These are phyloP conservation scores for Aspergillus coremiiformis DNA, from an alignment of 495 filamentous ascomycete genomes.

Conservation along the genomic window DNA sequence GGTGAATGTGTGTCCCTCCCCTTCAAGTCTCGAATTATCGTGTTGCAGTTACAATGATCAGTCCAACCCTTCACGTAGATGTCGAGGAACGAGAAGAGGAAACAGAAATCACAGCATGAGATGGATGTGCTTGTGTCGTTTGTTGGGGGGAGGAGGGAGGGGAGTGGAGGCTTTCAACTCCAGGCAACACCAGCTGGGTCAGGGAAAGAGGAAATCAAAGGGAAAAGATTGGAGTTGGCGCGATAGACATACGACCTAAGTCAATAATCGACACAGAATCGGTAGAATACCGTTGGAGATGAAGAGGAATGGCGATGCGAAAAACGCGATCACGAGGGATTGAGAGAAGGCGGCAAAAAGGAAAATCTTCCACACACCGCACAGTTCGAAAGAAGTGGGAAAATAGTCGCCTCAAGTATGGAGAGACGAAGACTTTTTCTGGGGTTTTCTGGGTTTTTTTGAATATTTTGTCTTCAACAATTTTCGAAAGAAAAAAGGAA, in stretches of 20 bases:
- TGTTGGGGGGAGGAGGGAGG: no score
- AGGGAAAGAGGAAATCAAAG: conserved; percentile 5
- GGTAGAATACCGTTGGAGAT: background rate
- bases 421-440: conserved; percentile 28
- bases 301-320: conserved; percentile 1
- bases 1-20: background rate
- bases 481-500: conserved; percentile 34
- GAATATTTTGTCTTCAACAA: conserved; percentile 36
- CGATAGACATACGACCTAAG: background rate
- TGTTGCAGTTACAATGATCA: background rate
- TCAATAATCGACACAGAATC: background rate
- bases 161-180: background rate
- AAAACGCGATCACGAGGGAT: conserved; percentile 9
- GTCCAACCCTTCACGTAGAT: conserved; percentile 7
- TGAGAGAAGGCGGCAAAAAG: conserved; percentile 21
- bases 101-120: background rate
- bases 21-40: background rate
- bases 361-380: conserved; percentile 36
- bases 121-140: no score
- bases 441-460: conserved; percentile 31
- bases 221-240: background rate
- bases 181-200: background rate
- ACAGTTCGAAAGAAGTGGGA: conserved; percentile 30
- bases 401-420: conserved; percentile 16
- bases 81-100: conserved; percentile 4